Evolutionary conservation across 2,329 filamentous ascomycete genomes (phyloP).

Genomic region (Claviceps fusiformis): DNA sequence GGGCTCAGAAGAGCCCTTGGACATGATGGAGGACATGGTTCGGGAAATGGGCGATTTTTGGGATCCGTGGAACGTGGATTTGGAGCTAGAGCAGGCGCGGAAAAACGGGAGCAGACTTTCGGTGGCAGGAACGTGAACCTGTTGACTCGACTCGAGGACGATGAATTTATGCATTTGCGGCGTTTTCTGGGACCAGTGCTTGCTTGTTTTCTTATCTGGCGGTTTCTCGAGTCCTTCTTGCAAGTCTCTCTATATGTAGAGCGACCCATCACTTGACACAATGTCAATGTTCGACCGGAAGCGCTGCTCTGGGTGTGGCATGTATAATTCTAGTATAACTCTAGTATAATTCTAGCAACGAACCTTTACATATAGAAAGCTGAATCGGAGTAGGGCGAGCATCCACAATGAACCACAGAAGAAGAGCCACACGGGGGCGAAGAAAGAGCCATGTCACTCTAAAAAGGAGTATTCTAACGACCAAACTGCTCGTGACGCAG

Average conservation of each 20-base stretch:
- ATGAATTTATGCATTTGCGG: background rate
- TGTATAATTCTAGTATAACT: background rate
- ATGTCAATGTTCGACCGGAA: background rate
- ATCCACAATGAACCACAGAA: too few species aligned
- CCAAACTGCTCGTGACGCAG: too few species aligned
- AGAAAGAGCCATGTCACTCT: too few species aligned
- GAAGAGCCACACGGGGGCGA: too few species aligned
- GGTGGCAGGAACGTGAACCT: background rate
- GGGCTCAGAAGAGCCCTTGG: constrained; percentile 18
- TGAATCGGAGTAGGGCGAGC: too few species aligned
- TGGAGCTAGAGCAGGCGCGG: constrained; percentile 20
- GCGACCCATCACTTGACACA: background rate
- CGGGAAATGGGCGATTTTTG: constrained; percentile 23
- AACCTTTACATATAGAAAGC: too few species aligned
- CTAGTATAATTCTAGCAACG: too few species aligned
- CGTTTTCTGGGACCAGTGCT: background rate
- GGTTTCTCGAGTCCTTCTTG: background rate
- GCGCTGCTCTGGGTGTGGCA: background rate
- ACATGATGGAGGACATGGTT: constrained; percentile 24
- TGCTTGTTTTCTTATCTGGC: background rate
- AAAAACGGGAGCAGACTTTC: constrained; percentile 3
- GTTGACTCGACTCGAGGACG: too few species aligned
- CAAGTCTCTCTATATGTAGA: background rate
- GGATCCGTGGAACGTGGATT: constrained; percentile 21
- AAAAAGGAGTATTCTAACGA: too few species aligned